These are phyloP conservation scores for Zasmidium angulare DNA, from an alignment of 2,329 filamentous ascomycete species.

Conservation along the genomic window DNA sequence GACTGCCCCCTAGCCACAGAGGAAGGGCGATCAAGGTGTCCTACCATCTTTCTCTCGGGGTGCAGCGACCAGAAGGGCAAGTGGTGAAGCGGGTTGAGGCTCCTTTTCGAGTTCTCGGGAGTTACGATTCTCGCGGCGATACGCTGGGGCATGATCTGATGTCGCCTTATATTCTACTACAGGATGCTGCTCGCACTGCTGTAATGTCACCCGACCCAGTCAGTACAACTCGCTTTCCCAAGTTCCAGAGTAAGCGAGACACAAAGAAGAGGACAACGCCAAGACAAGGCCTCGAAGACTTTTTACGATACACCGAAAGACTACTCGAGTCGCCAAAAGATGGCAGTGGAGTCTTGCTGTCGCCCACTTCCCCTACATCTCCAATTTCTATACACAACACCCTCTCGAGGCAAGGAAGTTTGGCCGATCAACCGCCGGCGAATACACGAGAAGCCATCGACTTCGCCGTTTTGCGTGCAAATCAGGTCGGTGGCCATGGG, in stretches of 20 bases:
- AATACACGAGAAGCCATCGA: constrained; percentile 84
- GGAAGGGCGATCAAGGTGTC: constrained; percentile 92
- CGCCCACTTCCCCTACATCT: constrained; percentile 65
- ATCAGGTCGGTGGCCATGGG: constrained; percentile 66
- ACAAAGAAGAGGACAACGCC: constrained; percentile 38
- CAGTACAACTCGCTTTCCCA: constrained; percentile 13
- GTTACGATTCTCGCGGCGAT: constrained; percentile 85
- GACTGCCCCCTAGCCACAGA: constrained; percentile 85
- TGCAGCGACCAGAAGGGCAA: constrained; percentile 80
- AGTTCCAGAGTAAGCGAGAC: constrained; percentile 19
- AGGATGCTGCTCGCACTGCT: constrained; percentile 68
- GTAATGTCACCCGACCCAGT: constrained; percentile 34
- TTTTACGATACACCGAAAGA: constrained; percentile 74
- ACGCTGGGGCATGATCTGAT: constrained; percentile 92
- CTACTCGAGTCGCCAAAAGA: constrained; percentile 63
- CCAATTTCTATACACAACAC: constrained; percentile 51
- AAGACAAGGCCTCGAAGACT: constrained; percentile 57
- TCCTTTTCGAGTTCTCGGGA: constrained; percentile 88
- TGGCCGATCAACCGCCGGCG: constrained; percentile 48
- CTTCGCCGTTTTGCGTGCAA: constrained; percentile 76
- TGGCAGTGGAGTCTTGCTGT: constrained; percentile 62
- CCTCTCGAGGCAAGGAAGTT: constrained; percentile 43
- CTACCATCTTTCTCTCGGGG: constrained; percentile 88
- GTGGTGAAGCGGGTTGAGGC: constrained; percentile 86
- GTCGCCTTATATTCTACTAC: constrained; percentile 85